These are phyloP conservation scores for Tetragonia tetragonoides DNA, from an alignment of 148 eudicot species.

Conservation along the genomic window DNA sequence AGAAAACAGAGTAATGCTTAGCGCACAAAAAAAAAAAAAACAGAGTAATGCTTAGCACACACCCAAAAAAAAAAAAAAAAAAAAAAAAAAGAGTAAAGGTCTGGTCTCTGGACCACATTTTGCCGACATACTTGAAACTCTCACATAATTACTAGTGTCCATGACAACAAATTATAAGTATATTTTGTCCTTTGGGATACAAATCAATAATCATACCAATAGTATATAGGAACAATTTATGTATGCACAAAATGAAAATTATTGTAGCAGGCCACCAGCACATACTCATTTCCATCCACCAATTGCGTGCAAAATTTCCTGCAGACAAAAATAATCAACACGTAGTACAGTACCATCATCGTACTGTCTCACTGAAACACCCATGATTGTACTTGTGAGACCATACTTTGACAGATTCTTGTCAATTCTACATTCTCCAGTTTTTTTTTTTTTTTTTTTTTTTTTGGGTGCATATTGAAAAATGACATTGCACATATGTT, in stretches of 20 bases:
- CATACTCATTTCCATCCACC: neutral
- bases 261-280: neutral
- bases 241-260: neutral
- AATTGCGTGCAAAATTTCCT: neutral
- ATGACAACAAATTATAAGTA: neutral
- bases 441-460: too few relatives aligned
- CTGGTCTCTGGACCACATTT: slow-evolving; percentile 18
- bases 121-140: slow-evolving; percentile 21
- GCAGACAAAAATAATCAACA: neutral
- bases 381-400: neutral
- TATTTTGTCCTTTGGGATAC: neutral
- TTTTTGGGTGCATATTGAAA: too few relatives aligned
- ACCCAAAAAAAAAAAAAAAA: too few relatives aligned
- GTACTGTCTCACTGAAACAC: neutral
- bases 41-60: neutral
- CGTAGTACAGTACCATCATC: neutral
- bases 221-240: too few relatives aligned
- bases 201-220: too few relatives aligned
- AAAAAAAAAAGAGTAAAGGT: slow-evolving; percentile 1
- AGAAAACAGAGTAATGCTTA: neutral
- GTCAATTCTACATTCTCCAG: too few relatives aligned
- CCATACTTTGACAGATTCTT: neutral
- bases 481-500: too few relatives aligned
- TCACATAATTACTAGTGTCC: slow-evolving; percentile 3
- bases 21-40: too few relatives aligned